A percentile compares a stretch with the other conserved stretches of the same genome.
phyloP scores from a whole-genome alignment of 345 rosid species.

The Clarkia xantiana region DNA sequence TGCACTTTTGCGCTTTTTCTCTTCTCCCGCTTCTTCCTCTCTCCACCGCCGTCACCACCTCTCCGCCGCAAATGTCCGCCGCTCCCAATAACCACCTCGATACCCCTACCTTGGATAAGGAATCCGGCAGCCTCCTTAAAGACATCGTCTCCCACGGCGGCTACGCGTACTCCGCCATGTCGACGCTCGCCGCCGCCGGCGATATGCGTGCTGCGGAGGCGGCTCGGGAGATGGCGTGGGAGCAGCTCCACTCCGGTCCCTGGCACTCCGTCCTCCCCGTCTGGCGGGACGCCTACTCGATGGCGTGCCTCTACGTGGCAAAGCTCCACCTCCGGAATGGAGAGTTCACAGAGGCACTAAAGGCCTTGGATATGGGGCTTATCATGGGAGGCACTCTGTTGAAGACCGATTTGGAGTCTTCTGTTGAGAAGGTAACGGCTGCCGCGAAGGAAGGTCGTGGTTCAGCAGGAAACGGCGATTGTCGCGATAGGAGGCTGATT shows the following conservation, averaged over 20 bases:
- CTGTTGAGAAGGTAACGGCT: conserved; percentile 27
- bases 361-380: conserved; percentile 78
- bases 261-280: conserved; percentile 91
- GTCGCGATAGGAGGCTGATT: conserved; percentile 17
- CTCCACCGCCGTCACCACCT: conserved; percentile 5
- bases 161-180: conserved; percentile 67
- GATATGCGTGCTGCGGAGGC: conserved; percentile 90
- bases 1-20: conserved; percentile 1
- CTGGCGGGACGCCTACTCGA: conserved; percentile 95
- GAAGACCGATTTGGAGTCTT: conserved; percentile 56
- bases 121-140: conserved; percentile 43
- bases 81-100: conserved; percentile 17
- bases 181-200: conserved; percentile 51
- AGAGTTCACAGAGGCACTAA: conserved; percentile 59
- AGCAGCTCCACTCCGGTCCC: conserved; percentile 97
- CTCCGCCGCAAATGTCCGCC: conserved; percentile 12
- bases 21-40: background rate
- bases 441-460: conserved; percentile 23
- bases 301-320: conserved; percentile 78
- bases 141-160: conserved; percentile 70
- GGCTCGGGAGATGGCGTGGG: conserved; percentile 97
- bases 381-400: conserved; percentile 89
- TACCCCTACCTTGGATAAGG: conserved; percentile 61
- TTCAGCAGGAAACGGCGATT: conserved; percentile 2
- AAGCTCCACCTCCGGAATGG: conserved; percentile 41